Conservation (phyloP, 495 filamentous ascomycete species). For the Tuber magnatum region DNA sequence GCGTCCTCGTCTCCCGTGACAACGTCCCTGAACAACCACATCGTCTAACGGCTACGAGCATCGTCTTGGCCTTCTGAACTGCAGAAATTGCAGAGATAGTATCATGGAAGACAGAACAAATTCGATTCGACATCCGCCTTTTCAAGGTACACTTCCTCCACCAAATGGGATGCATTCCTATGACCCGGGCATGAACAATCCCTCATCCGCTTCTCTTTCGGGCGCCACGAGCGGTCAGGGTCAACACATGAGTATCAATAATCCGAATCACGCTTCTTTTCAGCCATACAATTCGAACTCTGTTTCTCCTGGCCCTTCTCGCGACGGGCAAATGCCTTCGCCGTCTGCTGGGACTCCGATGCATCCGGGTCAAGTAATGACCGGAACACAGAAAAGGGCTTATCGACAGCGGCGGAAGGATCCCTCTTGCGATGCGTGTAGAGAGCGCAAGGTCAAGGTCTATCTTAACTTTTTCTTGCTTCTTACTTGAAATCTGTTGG, state of each 20-base stretch:
- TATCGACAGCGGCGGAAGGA: constrained; percentile 94
- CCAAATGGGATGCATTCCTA: constrained; percentile 35
- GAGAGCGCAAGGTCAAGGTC: constrained; percentile 94
- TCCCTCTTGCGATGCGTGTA: constrained; percentile 94
- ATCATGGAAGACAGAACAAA: constrained; percentile 35
- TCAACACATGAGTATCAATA: constrained; percentile 32
- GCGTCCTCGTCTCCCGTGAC: constrained; percentile 31
- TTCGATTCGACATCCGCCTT: constrained; percentile 33
- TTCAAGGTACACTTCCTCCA: constrained; percentile 30
- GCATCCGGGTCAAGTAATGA: constrained; percentile 42
- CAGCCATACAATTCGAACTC: constrained; percentile 38
- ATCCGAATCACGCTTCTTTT: constrained; percentile 28
- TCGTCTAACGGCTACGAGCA: constrained; percentile 29
- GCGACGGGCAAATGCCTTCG: constrained; percentile 37
- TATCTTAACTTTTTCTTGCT: constrained; percentile 31
- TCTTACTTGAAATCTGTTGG: not conserved
- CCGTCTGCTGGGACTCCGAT: constrained; percentile 30
- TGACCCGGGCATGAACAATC: constrained; percentile 30
- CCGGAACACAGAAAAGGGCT: constrained; percentile 71
- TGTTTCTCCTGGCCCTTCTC: constrained; percentile 38
- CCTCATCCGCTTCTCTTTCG: constrained; percentile 23
- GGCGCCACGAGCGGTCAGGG: constrained; percentile 23
- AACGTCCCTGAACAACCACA: constrained; percentile 19
- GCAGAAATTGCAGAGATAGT: constrained; percentile 12
- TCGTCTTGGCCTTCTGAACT: constrained; percentile 21